Evolutionary conservation across 179 eudicot genomes (phyloP), one percentile per base, ranked within the genome.

Genomic region (Beta corolliflora): DNA sequence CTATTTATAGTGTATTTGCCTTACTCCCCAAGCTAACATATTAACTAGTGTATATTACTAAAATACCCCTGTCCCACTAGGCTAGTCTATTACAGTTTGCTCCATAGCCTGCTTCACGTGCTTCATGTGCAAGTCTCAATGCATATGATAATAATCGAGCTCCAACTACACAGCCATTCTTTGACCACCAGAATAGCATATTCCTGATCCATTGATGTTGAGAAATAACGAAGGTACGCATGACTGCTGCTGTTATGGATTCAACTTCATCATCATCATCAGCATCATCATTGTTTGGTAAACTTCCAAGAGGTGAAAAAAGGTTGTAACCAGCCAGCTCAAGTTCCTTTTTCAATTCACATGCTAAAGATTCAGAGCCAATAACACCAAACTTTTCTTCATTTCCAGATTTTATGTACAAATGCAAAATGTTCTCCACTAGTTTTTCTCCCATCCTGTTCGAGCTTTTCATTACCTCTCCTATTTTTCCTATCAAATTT

Each of bases 51-150:
- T n/a, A n/a, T n/a, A n/a, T n/a, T n/a, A n/a, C n/a, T n/a, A n/a
- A n/a, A n/a, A n/a, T n/a, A n/a, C n/a, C n/a, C n/a, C n/a, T n/a
- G n/a, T n/a, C n/a, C n/a, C n/a, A n/a, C n/a, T n/a, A n/a, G n/a
- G n/a, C n/a, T n/a, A n/a, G n/a, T n/a, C n/a, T n/a, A n/a, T n/a
- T n/a, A n/a, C n/a, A 64, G 54, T 55, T 66, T 64, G 64, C 82
- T 23, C 56, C 75, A 61, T 71, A 60, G 58, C 86, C 81, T 64
- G 74, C 83, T 58, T 64, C 77, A 9, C 80, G 78, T 36, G 84
- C 88, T 74, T 85, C 90, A 67, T 76, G 81, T 13, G 86, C 85
- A 79, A 87, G 86, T 82, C 88, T 81, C 71, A 77, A 46, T 72
- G 83, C 86, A 77, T 87, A 87, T 48, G 86, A 87, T 68, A 87